These are phyloP conservation scores for Rubroshorea leprosula DNA, from an alignment of 345 rosid species.

Conservation along the genomic window DNA sequence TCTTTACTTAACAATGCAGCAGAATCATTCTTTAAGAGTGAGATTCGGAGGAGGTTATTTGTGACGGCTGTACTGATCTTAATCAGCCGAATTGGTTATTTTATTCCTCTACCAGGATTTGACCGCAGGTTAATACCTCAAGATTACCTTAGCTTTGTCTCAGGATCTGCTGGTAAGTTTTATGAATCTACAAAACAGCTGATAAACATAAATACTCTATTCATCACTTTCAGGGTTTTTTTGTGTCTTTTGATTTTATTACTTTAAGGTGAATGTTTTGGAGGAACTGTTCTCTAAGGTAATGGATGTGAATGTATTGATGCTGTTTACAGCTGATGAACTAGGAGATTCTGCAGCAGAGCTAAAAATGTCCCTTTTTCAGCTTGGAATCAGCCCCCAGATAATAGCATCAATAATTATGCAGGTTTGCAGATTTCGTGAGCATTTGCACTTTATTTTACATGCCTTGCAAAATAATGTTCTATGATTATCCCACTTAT, in stretches of 20 bases:
- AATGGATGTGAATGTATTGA: neutral
- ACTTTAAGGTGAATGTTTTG: neutral
- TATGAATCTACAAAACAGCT: neutral
- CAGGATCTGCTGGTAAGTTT: conserved; percentile 82
- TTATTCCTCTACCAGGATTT: conserved; percentile 87
- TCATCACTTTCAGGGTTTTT: neutral
- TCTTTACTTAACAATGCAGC: conserved; percentile 71
- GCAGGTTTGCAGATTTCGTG: conserved; percentile 51
- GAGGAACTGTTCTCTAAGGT: neutral
- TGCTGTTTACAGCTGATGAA: conserved; percentile 53
- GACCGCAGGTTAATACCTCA: conserved; percentile 79
- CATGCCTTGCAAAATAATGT: conserved; percentile 1
- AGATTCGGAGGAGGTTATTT: conserved; percentile 79
- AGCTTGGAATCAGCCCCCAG: conserved; percentile 96
- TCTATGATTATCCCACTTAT: neutral
- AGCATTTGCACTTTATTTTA: neutral
- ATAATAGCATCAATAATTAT: conserved; percentile 78
- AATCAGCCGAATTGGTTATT: conserved; percentile 82
- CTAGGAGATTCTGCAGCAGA: conserved; percentile 73
- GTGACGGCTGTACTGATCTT: conserved; percentile 65
- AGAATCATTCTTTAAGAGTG: conserved; percentile 85
- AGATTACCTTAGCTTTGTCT: conserved; percentile 85
- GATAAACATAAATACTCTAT: neutral
- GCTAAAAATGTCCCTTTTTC: conserved; percentile 84
- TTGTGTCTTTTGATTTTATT: conserved; percentile 3